A percentile compares a stretch with the other conserved stretches of the same genome.
phyloP scores from a whole-genome alignment of 768 basidiomycete genomes.

The Kwoniella sp. region DNA sequence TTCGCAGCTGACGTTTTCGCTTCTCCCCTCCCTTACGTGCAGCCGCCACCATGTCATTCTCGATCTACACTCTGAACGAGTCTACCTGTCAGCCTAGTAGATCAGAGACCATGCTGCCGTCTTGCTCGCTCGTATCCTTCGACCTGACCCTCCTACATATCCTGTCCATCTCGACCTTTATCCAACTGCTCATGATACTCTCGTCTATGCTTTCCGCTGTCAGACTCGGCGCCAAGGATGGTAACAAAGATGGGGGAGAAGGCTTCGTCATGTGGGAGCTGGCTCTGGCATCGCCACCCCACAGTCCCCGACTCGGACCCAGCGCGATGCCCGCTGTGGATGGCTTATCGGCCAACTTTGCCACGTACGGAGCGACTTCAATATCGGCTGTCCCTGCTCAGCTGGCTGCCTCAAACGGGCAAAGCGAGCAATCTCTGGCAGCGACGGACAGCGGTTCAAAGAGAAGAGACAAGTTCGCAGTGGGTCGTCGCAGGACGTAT shows the following conservation, averaged over 20 bases:
- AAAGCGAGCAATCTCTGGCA: too few relatives aligned
- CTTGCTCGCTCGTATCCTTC: constrained; percentile 37
- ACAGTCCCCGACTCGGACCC: constrained; percentile 6
- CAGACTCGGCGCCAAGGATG: background rate
- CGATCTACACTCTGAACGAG: constrained; percentile 26
- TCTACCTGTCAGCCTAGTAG: constrained; percentile 21
- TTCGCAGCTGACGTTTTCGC: too few relatives aligned
- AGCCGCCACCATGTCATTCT: constrained; percentile 45
- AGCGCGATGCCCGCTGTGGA: too few relatives aligned
- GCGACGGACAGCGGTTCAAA: too few relatives aligned
- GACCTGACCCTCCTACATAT: constrained; percentile 35
- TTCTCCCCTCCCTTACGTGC: background rate
- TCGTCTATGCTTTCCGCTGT: constrained; percentile 21
- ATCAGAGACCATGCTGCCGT: constrained; percentile 20
- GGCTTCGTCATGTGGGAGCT: constrained; percentile 46
- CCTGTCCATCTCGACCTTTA: constrained; percentile 25
- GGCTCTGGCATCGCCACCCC: constrained; percentile 31
- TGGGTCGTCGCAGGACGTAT: constrained; percentile 30
- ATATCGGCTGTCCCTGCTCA: too few relatives aligned
- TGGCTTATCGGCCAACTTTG: too few relatives aligned
- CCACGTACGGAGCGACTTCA: too few relatives aligned
- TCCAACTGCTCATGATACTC: constrained; percentile 33
- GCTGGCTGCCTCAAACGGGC: too few relatives aligned
- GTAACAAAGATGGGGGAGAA: constrained; percentile 3
- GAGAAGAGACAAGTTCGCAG: constrained; percentile 31